Evolutionary conservation across 2,329 filamentous ascomycete genomes (phyloP), one percentile per base, ranked within the genome.

Genomic region (Bimuria novae-zelandiae): DNA sequence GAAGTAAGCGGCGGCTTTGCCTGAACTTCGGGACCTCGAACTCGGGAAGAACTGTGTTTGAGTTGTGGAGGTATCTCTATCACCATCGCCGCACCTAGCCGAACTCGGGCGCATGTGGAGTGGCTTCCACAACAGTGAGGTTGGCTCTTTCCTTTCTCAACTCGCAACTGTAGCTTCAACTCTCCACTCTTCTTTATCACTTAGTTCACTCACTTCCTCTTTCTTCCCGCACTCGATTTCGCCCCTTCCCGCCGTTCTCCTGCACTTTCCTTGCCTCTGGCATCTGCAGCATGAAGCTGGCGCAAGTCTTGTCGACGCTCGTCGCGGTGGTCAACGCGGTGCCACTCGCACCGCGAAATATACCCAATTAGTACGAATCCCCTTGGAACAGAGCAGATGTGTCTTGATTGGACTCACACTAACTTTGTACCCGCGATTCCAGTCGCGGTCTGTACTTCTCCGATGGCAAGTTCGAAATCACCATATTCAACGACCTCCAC

Each of bases 401-500:
- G n/a, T n/a, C n/a, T n/a, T n/a, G n/a, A n/a, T n/a, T n/a, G n/a
- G n/a, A n/a, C n/a, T n/a, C n/a, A n/a, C n/a, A n/a, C n/a, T n/a
- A n/a, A n/a, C n/a, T n/a, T n/a, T n/a, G n/a, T n/a, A n/a, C n/a
- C n/a, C n/a, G n/a, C n/a, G n/a, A n/a, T n/a, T n/a, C n/a, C n/a
- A n/a, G n/a, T 19, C 59, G 60, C 4, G 65, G 64, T 4, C 58
- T 72, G 2, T 56, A 54, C 4, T 72, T 71, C 42, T 16, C 40
- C 0, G 61, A 77, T 47, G 68, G 72, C 17, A 73, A 67, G 14
- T 80, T 82, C 44, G 76, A 80, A 17, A 76, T 82, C 27, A 70
- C 84, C 1, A 79, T 90, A 11, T 88, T 91, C 55, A 81, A 84
- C 23, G 88, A 91, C 60, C 71, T 90, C 7, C 88, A 91, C 66